Evolutionary conservation across 2,329 filamentous ascomycete genomes (phyloP).

Genomic region (Penicillium paneum): DNA sequence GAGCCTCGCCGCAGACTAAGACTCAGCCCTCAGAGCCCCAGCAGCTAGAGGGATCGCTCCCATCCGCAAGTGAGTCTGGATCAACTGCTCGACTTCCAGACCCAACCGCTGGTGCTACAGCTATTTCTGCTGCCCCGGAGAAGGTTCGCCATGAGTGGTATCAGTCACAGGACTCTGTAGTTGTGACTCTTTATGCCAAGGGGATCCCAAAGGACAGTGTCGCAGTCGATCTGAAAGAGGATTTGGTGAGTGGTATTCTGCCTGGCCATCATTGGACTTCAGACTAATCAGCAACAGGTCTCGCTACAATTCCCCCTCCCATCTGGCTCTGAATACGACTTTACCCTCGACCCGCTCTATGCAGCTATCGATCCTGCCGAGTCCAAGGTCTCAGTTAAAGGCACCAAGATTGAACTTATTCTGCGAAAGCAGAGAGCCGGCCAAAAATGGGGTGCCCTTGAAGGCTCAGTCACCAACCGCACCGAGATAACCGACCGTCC

Average conservation of each 20-base stretch:
- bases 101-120: background rate
- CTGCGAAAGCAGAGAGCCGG: slow-evolving; percentile 65
- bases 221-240: slow-evolving; percentile 51
- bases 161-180: slow-evolving; percentile 59
- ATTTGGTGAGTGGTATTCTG: slow-evolving; percentile 39
- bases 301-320: slow-evolving; percentile 58
- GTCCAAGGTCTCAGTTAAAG: slow-evolving; percentile 64
- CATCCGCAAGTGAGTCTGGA: background rate
- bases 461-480: slow-evolving; percentile 41
- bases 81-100: background rate
- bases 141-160: slow-evolving; percentile 70
- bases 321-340: slow-evolving; percentile 55
- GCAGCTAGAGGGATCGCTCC: background rate
- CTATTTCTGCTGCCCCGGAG: slow-evolving; percentile 37
- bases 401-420: slow-evolving; percentile 75
- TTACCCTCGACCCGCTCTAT: slow-evolving; percentile 65
- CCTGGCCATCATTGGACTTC: background rate
- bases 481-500: slow-evolving; percentile 22
- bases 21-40: background rate
- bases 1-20: background rate
- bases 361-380: slow-evolving; percentile 59
- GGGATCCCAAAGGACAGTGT: slow-evolving; percentile 58
- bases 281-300: slow-evolving; percentile 36
- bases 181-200: slow-evolving; percentile 64
- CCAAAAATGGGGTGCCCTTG: slow-evolving; percentile 65